Evolutionary conservation across 768 basidiomycete species (phyloP).

Genomic region (Tricholoma flavovirens): DNA sequence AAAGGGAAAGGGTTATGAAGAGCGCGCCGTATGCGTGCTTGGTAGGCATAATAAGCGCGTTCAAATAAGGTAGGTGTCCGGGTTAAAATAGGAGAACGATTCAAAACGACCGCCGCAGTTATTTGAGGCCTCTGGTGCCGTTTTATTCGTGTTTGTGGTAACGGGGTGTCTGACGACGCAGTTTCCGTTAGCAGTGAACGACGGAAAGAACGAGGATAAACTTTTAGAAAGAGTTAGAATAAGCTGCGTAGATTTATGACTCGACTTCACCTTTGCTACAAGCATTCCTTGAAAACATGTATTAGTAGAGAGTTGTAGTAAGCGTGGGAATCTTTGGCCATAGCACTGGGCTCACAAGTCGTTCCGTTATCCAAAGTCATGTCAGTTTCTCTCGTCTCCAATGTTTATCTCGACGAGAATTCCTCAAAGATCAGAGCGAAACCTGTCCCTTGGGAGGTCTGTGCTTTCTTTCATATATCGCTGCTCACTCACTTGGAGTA

Average conservation of each 20-base stretch:
- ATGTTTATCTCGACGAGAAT: slow-evolving; percentile 79
- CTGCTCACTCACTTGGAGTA: slow-evolving; percentile 8
- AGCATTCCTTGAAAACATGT: slow-evolving; percentile 30
- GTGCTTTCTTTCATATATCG: slow-evolving; percentile 6
- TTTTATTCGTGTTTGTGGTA: slow-evolving; percentile 8
- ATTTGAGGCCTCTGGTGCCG: slow-evolving; percentile 25
- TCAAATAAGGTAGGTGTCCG: slow-evolving; percentile 71
- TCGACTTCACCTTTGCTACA: slow-evolving; percentile 19
- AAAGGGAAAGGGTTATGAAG: slow-evolving; percentile 84
- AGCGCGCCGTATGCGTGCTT: slow-evolving; percentile 75
- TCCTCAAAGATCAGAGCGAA: slow-evolving; percentile 86
- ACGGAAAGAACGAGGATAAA: slow-evolving; percentile 9
- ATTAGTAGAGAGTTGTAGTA: not conserved
- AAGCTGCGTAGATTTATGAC: not conserved
- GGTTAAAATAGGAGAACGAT: slow-evolving; percentile 72
- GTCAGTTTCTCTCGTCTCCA: slow-evolving; percentile 75
- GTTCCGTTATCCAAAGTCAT: slow-evolving; percentile 38
- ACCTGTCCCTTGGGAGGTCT: slow-evolving; percentile 94
- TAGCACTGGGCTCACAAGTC: no score
- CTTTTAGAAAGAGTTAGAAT: slow-evolving; percentile 4
- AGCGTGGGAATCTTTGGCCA: not conserved
- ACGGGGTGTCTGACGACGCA: slow-evolving; percentile 15
- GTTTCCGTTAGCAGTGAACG: slow-evolving; percentile 44
- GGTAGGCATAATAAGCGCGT: slow-evolving; percentile 77
- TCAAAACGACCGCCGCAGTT: slow-evolving; percentile 65